Base-by-base conservation (phyloP, 345 rosid species). In the Hevea brasiliensis region DNA sequence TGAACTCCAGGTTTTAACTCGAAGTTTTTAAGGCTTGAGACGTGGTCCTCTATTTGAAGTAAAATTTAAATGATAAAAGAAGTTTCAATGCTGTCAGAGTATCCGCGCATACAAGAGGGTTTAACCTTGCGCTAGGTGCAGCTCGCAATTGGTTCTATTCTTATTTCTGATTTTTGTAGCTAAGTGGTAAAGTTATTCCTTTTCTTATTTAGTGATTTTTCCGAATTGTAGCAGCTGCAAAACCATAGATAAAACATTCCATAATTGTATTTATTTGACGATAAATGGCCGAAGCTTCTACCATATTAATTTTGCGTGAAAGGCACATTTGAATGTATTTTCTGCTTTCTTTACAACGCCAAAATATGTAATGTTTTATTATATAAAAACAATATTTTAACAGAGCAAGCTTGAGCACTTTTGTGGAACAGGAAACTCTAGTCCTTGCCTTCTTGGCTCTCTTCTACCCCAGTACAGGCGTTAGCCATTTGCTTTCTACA, bases 1-100 rank as follows among this genome's bases (percentile, higher is more conserved):
- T 83, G 70, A 90, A 82, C 68, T 73, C 91, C 13, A 85, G 98
- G 79, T 91, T 90, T 81, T 90, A 56, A 80, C 68, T 62, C 20
- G 0, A 32, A 55, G 20, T 27, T 73, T 51, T 32, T 4, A 21
- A 15, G 26, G 21, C 26, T 3, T 20, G 24, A 37, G 10, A 23
- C 8, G 29, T 3, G 12, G 37, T 65, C 27, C 4, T 14, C 10
- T 6, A 58, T 9, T 15, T 55, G 21, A 68, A 57, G 61, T 32
- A 55, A 65, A 18, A 20, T 58, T 65, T 21, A 45, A 11, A 44
- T 32, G 70, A 61, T 29, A 7, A 26, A 35, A 14, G 18, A 64
- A 42, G 45, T 13, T 35, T 12, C 7, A 47, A 29, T 27, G 20
- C 69, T 48, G 51, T n/a, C 24, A 15, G 24, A 26, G 27, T 21